Evolutionary conservation across 139 green algal species (phyloP), one percentile per base, ranked within the genome.

Genomic region (Coelastrella sp.): DNA sequence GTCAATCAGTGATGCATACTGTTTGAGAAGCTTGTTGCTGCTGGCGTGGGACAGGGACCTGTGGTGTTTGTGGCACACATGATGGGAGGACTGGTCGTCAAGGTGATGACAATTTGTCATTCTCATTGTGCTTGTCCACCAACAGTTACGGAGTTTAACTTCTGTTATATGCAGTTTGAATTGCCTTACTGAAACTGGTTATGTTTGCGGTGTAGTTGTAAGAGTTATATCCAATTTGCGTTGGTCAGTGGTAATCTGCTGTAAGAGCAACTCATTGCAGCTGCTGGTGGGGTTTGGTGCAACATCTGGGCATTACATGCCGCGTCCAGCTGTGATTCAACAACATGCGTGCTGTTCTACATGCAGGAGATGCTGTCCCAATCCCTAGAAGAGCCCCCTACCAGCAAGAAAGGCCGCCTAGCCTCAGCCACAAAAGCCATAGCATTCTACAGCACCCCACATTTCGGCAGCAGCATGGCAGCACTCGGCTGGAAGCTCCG

Each of bases 41-140:
- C 96, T 16, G 96, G 97, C 10, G 94, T 99, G 60, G 97, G 97
- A 4, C 89, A 94, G 90, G 85, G 97, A 23, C 97, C 97, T 2
- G 90, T 97, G 11, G 91, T 99, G 81, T 99, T 98, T 91, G 93
- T 99, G 16, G 90, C 90, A 22, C 97, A 99, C 93, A 96, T 88
- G 90, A 97, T 99, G 97, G 97, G 97, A 0, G 97, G 97, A 5
- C 89, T 99, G 23, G 87, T 99, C 20, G 92, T 98, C 47, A 99
- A 99, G 92, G 97, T 98, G 75, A 74, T 60, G 22, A 47, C n/a
- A n/a, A n/a, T 83, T 19, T 47, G 32, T 47, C 32, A 47, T 47
- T 47, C n/a, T n/a, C n/a, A n/a, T n/a, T 3, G 14, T 19, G 61
- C 61, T 13, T 3, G 11, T 19, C n/a, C n/a, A n/a, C n/a, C n/a